A percentile compares a stretch with the other conserved stretches of the same genome.
Conservation (phyloP, 345 rosid species). For the Eucalyptus marginata region DNA sequence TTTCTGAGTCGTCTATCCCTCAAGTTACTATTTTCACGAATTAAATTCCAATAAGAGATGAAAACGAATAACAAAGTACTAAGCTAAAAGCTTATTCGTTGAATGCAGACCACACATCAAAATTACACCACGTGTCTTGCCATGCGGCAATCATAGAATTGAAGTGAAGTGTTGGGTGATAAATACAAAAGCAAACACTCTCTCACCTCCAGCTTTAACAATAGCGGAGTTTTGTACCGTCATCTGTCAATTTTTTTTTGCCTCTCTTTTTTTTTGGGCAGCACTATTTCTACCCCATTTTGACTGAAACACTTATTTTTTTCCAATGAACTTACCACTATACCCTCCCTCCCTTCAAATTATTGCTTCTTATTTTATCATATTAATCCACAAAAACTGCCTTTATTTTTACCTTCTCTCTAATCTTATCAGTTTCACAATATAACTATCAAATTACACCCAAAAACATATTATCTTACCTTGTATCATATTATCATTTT, state of each 20-base stretch:
- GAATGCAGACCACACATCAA: neutral
- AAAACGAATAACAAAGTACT: neutral
- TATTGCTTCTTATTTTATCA: too few species aligned
- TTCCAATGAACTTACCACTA: too few species aligned
- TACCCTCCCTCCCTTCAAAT: too few species aligned
- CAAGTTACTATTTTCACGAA: neutral
- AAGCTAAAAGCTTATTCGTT: neutral
- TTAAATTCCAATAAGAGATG: neutral
- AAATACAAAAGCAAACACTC: neutral
- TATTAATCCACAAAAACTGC: too few species aligned
- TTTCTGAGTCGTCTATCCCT: neutral
- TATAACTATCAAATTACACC: too few species aligned
- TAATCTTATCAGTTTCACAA: too few species aligned
- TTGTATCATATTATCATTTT: too few species aligned
- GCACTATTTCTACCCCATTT: too few species aligned
- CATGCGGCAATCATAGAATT: neutral
- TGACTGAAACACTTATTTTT: too few species aligned
- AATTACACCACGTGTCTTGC: neutral
- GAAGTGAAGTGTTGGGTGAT: neutral
- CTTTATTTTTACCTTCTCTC: too few species aligned
- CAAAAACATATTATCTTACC: too few species aligned
- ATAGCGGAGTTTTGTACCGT: neutral
- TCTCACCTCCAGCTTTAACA: neutral
- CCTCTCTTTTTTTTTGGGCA: too few species aligned
- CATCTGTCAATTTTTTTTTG: neutral